Conservation (phyloP, 345 rosid species). For the Ceriops decandra region DNA sequence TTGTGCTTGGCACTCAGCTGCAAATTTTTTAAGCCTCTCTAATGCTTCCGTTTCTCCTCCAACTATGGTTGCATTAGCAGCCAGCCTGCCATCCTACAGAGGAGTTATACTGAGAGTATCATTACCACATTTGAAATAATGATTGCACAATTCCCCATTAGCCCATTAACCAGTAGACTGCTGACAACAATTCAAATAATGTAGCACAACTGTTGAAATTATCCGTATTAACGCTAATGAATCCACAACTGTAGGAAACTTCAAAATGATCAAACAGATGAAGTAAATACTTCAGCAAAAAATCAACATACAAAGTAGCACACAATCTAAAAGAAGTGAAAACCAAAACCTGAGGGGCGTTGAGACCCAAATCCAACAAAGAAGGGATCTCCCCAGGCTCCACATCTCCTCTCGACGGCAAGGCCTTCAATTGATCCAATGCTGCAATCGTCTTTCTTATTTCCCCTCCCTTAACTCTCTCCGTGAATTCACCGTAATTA, state of each 20-base stretch:
- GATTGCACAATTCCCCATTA: neutral
- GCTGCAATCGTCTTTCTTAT: constrained; percentile 77
- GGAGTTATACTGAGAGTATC: constrained; percentile 9
- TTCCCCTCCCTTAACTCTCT: constrained; percentile 65
- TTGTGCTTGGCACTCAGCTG: constrained; percentile 77
- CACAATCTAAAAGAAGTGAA: neutral
- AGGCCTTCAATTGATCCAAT: constrained; percentile 75
- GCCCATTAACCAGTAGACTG: neutral
- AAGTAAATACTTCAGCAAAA: neutral
- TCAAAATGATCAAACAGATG: neutral
- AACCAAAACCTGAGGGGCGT: constrained; percentile 55
- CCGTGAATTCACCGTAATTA: constrained; percentile 69
- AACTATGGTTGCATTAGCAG: constrained; percentile 48
- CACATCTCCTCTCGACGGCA: constrained; percentile 88
- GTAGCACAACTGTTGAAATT: too few relatives aligned
- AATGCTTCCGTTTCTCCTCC: constrained; percentile 98
- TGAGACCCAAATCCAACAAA: constrained; percentile 74
- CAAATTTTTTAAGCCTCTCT: constrained; percentile 67
- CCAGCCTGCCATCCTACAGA: constrained; percentile 62
- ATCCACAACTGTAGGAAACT: too few relatives aligned
- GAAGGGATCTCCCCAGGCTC: constrained; percentile 91
- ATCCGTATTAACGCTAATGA: too few relatives aligned
- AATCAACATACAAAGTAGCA: neutral
- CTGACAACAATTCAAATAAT: too few relatives aligned
- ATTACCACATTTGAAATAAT: constrained; percentile 7